Base-by-base conservation (phyloP, 208 protist species). In the Angomonas ambiguus region DNA sequence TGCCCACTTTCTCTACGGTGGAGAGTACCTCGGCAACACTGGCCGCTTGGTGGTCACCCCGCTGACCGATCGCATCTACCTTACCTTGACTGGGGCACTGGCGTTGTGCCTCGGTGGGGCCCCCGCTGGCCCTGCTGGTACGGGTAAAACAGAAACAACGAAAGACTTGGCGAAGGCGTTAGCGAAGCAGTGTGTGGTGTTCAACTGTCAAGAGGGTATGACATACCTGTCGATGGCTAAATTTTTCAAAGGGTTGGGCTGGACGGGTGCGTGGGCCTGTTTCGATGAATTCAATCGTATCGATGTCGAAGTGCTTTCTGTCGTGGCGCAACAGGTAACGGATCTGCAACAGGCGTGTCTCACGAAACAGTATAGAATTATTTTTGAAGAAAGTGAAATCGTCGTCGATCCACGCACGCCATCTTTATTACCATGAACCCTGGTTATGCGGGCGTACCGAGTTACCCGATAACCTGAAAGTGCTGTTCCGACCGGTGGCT, bases 211-310 rank as follows among this genome's bases (percentile, higher is more conserved):
- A 70, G 95, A 98, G 69, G 94, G 95, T 65, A 96, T 98, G 89
- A 97, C 95, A 27, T 97, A 93, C 80, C 69, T 88, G 27, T 96
- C 96, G 10, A 98, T 98, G 97, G 95, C 84, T 51, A 98, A 98
- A 82, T 98, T 98, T 76, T 98, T 98, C 85, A 98, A 98, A 45
- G 96, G 96, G 20, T 88, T 99, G 25, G 96, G 94, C n/a, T 96
- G 92, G 89, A 87, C 92, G 13, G 97, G 97, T 34, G 96, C 97
- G 24, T 99, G 96, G 96, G 92, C 96, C 11, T 99, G 97, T 85
- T 99, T 99, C 76, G 98, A 99, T 83, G 98, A 99, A 85, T 99
- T 99, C 87, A 99, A 99, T 79, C 92, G 98, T 70, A 98, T 99
- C 81, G 96, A 99, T 71, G 92, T 99, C 22, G 97, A 98, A 79